These are phyloP conservation scores for Botryotinia narcissicola DNA, from an alignment of 2,329 filamentous ascomycete species.

Conservation along the genomic window DNA sequence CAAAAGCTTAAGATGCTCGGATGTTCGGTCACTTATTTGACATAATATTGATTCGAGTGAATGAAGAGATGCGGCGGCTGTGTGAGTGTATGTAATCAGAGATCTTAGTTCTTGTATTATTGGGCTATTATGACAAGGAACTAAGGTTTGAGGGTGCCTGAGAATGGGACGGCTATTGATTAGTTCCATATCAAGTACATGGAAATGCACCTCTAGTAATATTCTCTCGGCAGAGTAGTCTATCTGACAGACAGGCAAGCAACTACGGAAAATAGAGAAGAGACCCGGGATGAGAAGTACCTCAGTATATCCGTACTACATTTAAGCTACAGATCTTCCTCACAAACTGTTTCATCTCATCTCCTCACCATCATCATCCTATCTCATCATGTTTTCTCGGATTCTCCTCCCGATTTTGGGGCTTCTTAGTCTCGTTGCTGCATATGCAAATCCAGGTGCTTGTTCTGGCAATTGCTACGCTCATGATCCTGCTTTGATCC, in stretches of 20 bases:
- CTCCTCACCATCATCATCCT: not conserved
- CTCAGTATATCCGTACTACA: not conserved
- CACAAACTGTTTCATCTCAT: not conserved
- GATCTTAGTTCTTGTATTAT: not conserved
- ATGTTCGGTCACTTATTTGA: not conserved
- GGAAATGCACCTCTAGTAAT: not conserved
- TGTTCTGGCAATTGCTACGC: conserved; percentile 44
- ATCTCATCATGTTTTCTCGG: not conserved
- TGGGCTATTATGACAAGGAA: not conserved
- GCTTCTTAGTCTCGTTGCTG: conserved; percentile 23
- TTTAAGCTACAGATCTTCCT: not conserved
- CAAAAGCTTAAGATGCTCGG: not conserved
- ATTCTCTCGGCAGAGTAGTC: not conserved
- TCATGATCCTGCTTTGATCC: conserved; percentile 45
- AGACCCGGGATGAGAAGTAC: not conserved
- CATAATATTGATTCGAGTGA: not conserved
- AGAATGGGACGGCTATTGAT: not conserved
- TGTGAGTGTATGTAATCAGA: not conserved
- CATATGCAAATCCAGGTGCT: conserved; percentile 40
- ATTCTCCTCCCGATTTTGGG: conserved; percentile 9
- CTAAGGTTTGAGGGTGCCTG: too few species aligned
- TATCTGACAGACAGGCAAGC: too few species aligned
- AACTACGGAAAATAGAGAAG: not conserved
- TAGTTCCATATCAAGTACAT: not conserved
- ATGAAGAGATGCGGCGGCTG: not conserved